These are phyloP conservation scores for Microdochium nivale DNA, from an alignment of 2,329 filamentous ascomycete genomes.

Conservation along the genomic window DNA sequence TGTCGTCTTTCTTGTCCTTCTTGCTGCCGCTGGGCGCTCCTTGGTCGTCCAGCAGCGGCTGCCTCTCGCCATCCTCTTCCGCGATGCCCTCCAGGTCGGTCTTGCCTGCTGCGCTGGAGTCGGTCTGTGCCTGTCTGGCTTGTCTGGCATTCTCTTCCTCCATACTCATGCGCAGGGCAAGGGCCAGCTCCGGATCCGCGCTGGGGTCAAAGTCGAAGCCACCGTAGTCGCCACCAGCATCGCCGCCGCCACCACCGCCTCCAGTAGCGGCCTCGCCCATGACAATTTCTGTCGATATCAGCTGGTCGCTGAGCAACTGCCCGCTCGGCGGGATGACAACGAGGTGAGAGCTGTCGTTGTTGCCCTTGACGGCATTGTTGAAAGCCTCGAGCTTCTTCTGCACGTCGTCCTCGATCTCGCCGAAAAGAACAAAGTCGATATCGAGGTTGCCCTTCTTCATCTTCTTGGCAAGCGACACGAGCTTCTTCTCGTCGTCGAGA, in stretches of 20 bases:
- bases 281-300: conserved; percentile 82
- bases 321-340: conserved; percentile 85
- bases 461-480: conserved; percentile 86
- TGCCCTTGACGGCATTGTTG: conserved; percentile 85
- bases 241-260: conserved; percentile 45
- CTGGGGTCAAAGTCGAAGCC: conserved; percentile 88
- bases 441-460: conserved; percentile 98
- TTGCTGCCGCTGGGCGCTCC: conserved; percentile 57
- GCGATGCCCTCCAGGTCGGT: conserved; percentile 73
- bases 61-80: conserved; percentile 60
- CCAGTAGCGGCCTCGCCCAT: conserved; percentile 66
- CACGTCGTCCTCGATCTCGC: conserved; percentile 81
- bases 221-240: conserved; percentile 56
- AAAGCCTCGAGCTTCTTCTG: conserved; percentile 91
- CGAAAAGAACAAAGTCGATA: conserved; percentile 92
- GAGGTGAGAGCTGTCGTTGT: conserved; percentile 81
- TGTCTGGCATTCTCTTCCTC: conserved; percentile 95
- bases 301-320: conserved; percentile 85
- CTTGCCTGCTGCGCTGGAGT: conserved; percentile 65
- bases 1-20: conserved; percentile 43
- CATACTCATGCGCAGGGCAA: conserved; percentile 94
- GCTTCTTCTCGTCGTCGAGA: conserved; percentile 78
- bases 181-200: conserved; percentile 85
- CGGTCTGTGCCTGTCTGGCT: conserved; percentile 73
- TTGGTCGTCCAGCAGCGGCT: conserved; percentile 54